Conservation (phyloP, 2,329 filamentous ascomycete genomes). For the Xylariaceae sp. region DNA sequence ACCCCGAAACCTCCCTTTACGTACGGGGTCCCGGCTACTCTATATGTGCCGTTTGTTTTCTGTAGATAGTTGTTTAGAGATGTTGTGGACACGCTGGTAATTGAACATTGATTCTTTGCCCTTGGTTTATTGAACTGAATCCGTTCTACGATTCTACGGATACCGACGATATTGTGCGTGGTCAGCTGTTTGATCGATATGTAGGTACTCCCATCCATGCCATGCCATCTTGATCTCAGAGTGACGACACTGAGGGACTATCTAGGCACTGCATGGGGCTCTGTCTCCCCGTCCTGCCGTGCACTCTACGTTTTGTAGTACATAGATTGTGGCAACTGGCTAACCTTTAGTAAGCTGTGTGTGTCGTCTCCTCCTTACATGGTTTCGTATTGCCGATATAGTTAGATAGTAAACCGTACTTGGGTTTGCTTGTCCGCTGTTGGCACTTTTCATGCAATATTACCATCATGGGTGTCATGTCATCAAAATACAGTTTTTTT, state of each 20-base stretch:
- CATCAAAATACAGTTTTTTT: too few relatives aligned
- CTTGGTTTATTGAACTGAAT: neutral
- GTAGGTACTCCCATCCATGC: too few relatives aligned
- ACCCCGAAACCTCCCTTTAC: constrained; percentile 1
- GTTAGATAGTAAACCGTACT: too few relatives aligned
- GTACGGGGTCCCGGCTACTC: neutral
- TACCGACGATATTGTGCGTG: neutral
- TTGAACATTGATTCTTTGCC: neutral
- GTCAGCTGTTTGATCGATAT: too few relatives aligned
- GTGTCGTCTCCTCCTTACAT: neutral
- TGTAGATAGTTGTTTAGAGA: neutral
- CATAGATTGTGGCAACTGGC: neutral
- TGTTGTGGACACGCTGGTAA: neutral
- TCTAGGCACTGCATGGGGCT: too few relatives aligned
- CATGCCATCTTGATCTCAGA: too few relatives aligned
- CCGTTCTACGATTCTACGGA: neutral
- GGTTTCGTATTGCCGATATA: too few relatives aligned
- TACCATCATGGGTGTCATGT: too few relatives aligned
- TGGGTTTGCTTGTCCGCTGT: too few relatives aligned
- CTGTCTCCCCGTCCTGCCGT: neutral
- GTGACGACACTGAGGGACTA: too few relatives aligned
- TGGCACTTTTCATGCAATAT: too few relatives aligned
- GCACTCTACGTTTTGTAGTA: neutral
- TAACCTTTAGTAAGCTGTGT: too few relatives aligned
- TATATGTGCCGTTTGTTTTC: neutral